Evolutionary conservation across 257 asterid genomes (phyloP), one percentile per base, ranked within the genome.

Genomic region (Linderniella brevidens): DNA sequence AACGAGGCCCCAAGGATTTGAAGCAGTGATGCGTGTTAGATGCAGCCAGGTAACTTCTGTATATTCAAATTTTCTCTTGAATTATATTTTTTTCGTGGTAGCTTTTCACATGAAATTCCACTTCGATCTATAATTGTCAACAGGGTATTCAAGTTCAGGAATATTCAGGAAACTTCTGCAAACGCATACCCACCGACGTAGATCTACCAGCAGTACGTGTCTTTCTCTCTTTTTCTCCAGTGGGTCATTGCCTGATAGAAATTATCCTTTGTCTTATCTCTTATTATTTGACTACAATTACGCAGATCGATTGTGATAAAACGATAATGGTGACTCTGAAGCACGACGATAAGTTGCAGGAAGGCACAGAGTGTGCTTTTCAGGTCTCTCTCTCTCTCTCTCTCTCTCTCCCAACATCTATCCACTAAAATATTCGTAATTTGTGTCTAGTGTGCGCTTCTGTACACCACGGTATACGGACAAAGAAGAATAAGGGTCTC

Each of bases 61-160:
- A 39, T 46, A 9, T 55, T 43, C 63, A 51, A 53, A 16, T 53
- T 45, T 61, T 49, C 17, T 50, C 46, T 46, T 49, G 42, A 25
- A 37, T 37, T 37, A 6, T 39, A 2, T 39, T 39, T 10, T 3
- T 39, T 3, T 10, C 3, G 13, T 9, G 9, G 15, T 39, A 9
- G 4, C 49, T 10, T 6, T 3, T 4, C 9, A 16, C 15, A 44
- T n/a, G 3, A 1, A 44, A 10, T 44, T 3, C 11, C 4, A 44
- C 11, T 3, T 44, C 8, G 8, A 11, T 40, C n/a, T 40, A 40
- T 44, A 3, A 13, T 48, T 46, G 16, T 61, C 53, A 49, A 44
- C 71, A 90, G 99, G 99, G 96, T 52, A 78, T 90, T 63, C 96
- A 90, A 85, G 96, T 90, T 64, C 96, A 85, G 67, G 99, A 90